Percentiles rank a stretch among this genome's conserved stretches.
Evolutionary conservation across 306 rosid genomes (phyloP).

Genomic region (Calophaca sinica): DNA sequence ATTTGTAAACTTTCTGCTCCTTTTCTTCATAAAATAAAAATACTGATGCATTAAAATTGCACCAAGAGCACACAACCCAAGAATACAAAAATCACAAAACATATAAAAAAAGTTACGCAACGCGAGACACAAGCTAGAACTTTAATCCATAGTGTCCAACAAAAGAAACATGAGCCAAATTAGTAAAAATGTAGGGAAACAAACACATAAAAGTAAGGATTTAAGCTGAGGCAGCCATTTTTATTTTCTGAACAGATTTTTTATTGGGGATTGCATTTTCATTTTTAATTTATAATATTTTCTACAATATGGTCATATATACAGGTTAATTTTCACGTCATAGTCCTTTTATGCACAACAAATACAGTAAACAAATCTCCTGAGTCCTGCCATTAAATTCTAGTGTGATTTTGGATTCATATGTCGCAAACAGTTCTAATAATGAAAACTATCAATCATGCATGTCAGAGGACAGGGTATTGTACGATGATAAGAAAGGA

Average conservation of each 20-base stretch:
- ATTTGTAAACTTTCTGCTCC: conserved; percentile 5
- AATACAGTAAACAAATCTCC: not conserved
- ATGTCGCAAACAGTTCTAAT: conserved; percentile 27
- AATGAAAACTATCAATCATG: conserved; percentile 25
- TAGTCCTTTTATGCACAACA: conserved; percentile 19
- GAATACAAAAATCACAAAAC: conserved; percentile 29
- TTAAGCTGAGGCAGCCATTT: conserved; percentile 24
- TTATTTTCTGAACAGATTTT: not conserved
- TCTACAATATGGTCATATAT: conserved; percentile 31
- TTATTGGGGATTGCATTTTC: conserved; percentile 27
- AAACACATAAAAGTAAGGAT: conserved; percentile 7
- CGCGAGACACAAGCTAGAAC: conserved; percentile 27
- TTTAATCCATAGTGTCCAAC: not conserved
- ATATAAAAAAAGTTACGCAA: not conserved
- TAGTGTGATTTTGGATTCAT: conserved; percentile 28
- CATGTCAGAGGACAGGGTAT: conserved; percentile 9
- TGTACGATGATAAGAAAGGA: conserved; percentile 12
- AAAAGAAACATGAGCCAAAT: conserved; percentile 30
- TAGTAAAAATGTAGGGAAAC: conserved; percentile 23
- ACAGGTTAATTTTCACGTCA: conserved; percentile 1
- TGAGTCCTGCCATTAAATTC: not conserved
- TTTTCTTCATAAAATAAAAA: conserved; percentile 21
- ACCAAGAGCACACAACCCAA: conserved; percentile 1
- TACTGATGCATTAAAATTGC: conserved; percentile 25
- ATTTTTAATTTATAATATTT: conserved; percentile 20